Evolutionary conservation across 306 rosid species (phyloP), one percentile per base, ranked within the genome.

Genomic region (Malus sylvestris): DNA sequence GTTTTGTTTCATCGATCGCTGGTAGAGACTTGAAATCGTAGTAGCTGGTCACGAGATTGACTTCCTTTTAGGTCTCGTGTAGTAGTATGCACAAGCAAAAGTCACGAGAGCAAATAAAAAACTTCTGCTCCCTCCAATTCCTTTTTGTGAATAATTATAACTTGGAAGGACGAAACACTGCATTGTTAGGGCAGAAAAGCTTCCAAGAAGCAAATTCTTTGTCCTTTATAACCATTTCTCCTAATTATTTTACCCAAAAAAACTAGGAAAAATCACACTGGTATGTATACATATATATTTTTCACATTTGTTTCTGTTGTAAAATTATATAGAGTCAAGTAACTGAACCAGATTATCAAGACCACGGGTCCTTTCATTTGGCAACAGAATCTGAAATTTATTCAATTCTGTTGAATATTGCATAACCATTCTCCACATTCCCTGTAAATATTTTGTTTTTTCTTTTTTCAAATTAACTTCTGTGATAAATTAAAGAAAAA

Each of bases 11-110:
- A n/a, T 19, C 46, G 2, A 20, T 18, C 29, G 3, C 44, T 30
- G 23, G 70, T 66, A 33, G 69, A 33, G 38, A 33, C 14, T 58
- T 10, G 67, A 25, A 32, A 6, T 29, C 5, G 45, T 27, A 51
- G 45, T 13, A 51, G 20, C 57, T 52, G 55, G 74, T 76, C 84
- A 76, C 84, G 84, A 71, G 84, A 76, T 64, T 10, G 46, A 71
- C 46, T 63, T 58, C 65, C 71, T 75, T 75, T 51, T 75, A 22
- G 23, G 61, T 45, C 60, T 40, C 63, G 16, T 18, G 51, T 45
- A 8, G 53, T 55, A 8, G 53, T 55, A 74, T 65, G 78, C 72
- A 11, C 55, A 27, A 75, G 29, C 14, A 23, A 64, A 46, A 33
- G 72, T 81, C 84, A 81, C 81, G 78, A 75, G 84, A 40, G 5